Evolutionary conservation across 78 protist species (phyloP), one percentile per base, ranked within the genome.

Genomic region (Speleostelium caveatum): DNA sequence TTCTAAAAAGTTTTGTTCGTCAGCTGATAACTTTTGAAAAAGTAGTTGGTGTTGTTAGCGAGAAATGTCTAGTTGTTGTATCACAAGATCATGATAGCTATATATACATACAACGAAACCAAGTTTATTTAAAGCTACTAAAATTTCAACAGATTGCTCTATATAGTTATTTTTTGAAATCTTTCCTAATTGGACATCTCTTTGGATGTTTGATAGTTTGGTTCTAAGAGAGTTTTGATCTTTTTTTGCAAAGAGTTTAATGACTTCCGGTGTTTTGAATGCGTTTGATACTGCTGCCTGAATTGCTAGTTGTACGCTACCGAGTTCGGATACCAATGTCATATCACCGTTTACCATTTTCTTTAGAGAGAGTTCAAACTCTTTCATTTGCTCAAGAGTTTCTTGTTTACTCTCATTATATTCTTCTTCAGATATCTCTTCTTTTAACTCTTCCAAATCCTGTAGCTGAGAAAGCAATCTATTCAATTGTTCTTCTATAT

Each of bases 251-350:
- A 96, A 96, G 58, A 96, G 24, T 28, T 87, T 76, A 56, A 96
- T 95, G 72, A 96, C 96, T 49, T 95, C 98, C 39, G 98, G 96
- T 4, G 98, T 96, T 59, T 94, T 69, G 86, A 96, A 96, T 17
- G 98, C 98, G 14, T 93, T 38, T 5, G 88, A 58, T 14, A 96
- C 69, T 8, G 98, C 94, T 2, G 98, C 98, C 73, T 95, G 96
- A 63, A 96, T 80, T 21, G 98, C 98, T 59, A 96, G 63, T 33
- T 79, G 94, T 36, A 94, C 89, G 21, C 75, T 26, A 38, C 96
- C 94, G 26, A 96, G 38, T 60, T 88, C 88, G 26, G 89, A 83
- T 17, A 96, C 96, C 12, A 96, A 93, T 36, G 97, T 66, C 94
- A 96, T 74, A 77, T 96, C 87, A 39, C 98, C 98, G 4, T 32